Evolutionary conservation across 1,284 basidiomycete species (phyloP).

Genomic region (Ceratobasidium sp.): DNA sequence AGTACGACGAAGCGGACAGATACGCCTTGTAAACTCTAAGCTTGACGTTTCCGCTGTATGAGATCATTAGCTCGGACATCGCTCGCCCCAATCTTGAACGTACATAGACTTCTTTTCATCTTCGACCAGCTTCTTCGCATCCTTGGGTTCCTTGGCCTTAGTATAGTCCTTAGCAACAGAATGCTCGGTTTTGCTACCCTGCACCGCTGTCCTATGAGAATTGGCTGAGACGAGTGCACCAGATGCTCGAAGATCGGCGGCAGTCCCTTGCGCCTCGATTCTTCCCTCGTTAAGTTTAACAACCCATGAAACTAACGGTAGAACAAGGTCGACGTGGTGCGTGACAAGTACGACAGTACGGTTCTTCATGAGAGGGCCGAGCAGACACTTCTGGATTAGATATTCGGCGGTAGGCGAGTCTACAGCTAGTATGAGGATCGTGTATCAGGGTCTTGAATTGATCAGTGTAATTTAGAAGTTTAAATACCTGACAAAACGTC

Average conservation of each 20-base stretch:
- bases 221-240: too few relatives aligned
- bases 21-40: slow-evolving; percentile 38
- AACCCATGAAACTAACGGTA: slow-evolving; percentile 68
- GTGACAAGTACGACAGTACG: slow-evolving; percentile 81
- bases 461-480: too few relatives aligned
- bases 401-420: slow-evolving; percentile 81
- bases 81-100: not conserved
- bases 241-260: slow-evolving; percentile 22
- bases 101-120: slow-evolving; percentile 45
- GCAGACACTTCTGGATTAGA: slow-evolving; percentile 73
- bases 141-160: not conserved
- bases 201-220: too few relatives aligned
- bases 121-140: slow-evolving; percentile 45
- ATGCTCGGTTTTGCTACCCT: not conserved
- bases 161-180: too few relatives aligned
- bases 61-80: too few relatives aligned
- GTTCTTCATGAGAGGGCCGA: slow-evolving; percentile 72
- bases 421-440: slow-evolving; percentile 35
- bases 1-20: slow-evolving; percentile 42
- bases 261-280: slow-evolving; percentile 30
- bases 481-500: slow-evolving; percentile 39
- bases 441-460: too few relatives aligned
- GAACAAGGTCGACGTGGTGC: slow-evolving; percentile 80
- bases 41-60: not conserved
- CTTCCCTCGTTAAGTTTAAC: slow-evolving; percentile 34